phyloP scores from a whole-genome alignment of 225 moss, liverwort and hornwort species.

The Takakia lepidozioides region DNA sequence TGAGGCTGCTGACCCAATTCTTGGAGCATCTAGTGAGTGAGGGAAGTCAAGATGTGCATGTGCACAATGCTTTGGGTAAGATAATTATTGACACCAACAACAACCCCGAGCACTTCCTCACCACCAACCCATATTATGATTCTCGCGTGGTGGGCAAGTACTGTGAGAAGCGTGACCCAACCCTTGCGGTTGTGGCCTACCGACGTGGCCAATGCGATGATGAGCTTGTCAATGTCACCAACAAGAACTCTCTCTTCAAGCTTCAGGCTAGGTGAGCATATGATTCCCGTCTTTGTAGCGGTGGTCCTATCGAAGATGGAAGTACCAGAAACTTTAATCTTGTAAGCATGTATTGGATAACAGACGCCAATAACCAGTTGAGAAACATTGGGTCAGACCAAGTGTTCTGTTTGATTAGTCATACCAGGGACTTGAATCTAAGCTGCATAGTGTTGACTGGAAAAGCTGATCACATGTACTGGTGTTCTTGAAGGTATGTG shows the following conservation, averaged over 20 bases:
- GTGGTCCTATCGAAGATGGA: no score
- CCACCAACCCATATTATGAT: slow-evolving; percentile 97
- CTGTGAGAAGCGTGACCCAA: slow-evolving; percentile 98
- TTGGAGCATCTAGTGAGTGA: slow-evolving; percentile 98
- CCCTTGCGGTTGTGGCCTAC: slow-evolving; percentile 95
- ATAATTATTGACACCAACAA: slow-evolving; percentile 96
- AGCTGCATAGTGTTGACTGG: no score
- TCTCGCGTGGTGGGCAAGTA: slow-evolving; percentile 96
- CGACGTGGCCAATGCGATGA: slow-evolving; percentile 93
- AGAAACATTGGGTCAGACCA: no score
- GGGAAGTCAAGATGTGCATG: slow-evolving; percentile 99
- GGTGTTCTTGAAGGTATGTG: slow-evolving; percentile 99
- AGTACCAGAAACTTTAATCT: no score
- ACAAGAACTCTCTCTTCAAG: slow-evolving; percentile 97
- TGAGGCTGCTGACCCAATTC: slow-evolving; percentile 87
- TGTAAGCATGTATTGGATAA: no score
- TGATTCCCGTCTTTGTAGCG: no score
- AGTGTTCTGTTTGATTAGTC: no score
- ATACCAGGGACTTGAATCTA: no score
- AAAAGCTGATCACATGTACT: no score
- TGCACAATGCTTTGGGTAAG: slow-evolving; percentile 98
- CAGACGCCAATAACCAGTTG: no score
- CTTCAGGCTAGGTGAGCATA: slow-evolving; percentile 99
- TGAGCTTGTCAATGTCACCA: slow-evolving; percentile 91
- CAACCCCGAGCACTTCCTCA: slow-evolving; percentile 97